Conservation (phyloP, 108 stramenopile genomes). For the Cylindrotheca closterium region DNA sequence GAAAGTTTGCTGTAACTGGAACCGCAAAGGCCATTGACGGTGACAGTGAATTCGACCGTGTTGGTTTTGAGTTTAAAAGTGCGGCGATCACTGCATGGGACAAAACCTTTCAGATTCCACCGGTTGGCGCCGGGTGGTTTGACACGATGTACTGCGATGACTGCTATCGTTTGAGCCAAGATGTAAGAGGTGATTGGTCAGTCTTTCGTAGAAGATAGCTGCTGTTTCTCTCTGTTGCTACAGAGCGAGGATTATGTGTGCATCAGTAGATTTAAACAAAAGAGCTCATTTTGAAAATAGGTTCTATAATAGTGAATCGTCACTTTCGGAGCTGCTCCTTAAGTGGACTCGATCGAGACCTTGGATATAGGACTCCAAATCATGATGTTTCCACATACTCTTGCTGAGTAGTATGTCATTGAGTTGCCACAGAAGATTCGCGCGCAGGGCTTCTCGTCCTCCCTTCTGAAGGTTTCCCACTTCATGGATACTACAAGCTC, state of each 20-base stretch:
- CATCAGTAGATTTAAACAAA: no score
- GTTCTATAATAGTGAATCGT: neutral
- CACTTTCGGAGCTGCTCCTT: slow-evolving; percentile 31
- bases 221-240: no score
- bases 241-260: no score
- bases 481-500: slow-evolving; percentile 81
- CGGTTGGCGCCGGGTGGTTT: slow-evolving; percentile 32
- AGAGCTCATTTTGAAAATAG: no score
- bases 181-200: slow-evolving; percentile 23
- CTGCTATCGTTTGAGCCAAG: slow-evolving; percentile 17
- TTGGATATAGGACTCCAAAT: slow-evolving; percentile 71
- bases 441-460: slow-evolving; percentile 75
- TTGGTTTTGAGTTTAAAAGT: slow-evolving; percentile 20
- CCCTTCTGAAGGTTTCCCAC: slow-evolving; percentile 61
- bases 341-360: slow-evolving; percentile 75
- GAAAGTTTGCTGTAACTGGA: slow-evolving; percentile 22
- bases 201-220: slow-evolving; percentile 19
- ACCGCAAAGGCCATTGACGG: slow-evolving; percentile 2
- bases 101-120: slow-evolving; percentile 15
- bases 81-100: slow-evolving; percentile 17
- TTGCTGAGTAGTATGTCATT: slow-evolving; percentile 80
- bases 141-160: slow-evolving; percentile 32
- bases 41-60: slow-evolving; percentile 21
- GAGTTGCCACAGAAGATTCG: slow-evolving; percentile 81
- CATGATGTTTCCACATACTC: slow-evolving; percentile 82